Conservation (phyloP, 495 filamentous ascomycete genomes). For the Parathielavia hyrcaniae region DNA sequence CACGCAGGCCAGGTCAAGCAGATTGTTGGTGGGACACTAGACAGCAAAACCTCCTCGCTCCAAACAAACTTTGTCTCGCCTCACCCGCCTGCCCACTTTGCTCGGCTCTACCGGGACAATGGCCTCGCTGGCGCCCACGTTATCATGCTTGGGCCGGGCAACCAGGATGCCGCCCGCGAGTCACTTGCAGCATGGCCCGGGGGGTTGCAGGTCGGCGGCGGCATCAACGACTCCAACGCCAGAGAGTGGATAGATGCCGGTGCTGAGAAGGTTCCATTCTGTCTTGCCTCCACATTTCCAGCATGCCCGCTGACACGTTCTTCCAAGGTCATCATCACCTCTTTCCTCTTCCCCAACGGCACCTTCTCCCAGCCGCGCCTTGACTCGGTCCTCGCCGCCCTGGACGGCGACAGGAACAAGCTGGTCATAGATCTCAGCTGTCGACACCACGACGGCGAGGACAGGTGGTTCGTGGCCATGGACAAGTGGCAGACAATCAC, state of each 20-base stretch:
- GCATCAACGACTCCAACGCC: slow-evolving; percentile 81
- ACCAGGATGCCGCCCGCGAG: slow-evolving; percentile 70
- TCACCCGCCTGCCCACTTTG: slow-evolving; percentile 72
- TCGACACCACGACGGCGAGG: slow-evolving; percentile 58
- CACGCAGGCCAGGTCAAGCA: slow-evolving; percentile 96
- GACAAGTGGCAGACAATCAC: slow-evolving; percentile 98
- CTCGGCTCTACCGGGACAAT: slow-evolving; percentile 68
- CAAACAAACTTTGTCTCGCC: slow-evolving; percentile 88
- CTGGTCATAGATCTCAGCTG: slow-evolving; percentile 95
- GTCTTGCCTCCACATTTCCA: too few species aligned
- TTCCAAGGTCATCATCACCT: slow-evolving; percentile 76
- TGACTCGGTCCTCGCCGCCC: slow-evolving; percentile 59
- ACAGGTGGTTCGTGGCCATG: slow-evolving; percentile 89
- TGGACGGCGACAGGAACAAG: slow-evolving; percentile 68
- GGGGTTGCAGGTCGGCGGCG: slow-evolving; percentile 81
- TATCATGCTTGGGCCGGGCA: slow-evolving; percentile 89
- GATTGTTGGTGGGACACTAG: slow-evolving; percentile 91
- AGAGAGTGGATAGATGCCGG: slow-evolving; percentile 77
- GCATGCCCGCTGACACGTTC: not conserved
- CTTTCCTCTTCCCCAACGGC: slow-evolving; percentile 72
- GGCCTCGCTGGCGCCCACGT: slow-evolving; percentile 77
- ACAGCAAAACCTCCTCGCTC: slow-evolving; percentile 55
- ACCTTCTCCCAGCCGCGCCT: slow-evolving; percentile 70
- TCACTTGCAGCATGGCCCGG: slow-evolving; percentile 69
- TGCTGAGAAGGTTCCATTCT: slow-evolving; percentile 82